Conservation (phyloP, 352 stramenopile genomes). For the Phytophthora chlamydospora region DNA sequence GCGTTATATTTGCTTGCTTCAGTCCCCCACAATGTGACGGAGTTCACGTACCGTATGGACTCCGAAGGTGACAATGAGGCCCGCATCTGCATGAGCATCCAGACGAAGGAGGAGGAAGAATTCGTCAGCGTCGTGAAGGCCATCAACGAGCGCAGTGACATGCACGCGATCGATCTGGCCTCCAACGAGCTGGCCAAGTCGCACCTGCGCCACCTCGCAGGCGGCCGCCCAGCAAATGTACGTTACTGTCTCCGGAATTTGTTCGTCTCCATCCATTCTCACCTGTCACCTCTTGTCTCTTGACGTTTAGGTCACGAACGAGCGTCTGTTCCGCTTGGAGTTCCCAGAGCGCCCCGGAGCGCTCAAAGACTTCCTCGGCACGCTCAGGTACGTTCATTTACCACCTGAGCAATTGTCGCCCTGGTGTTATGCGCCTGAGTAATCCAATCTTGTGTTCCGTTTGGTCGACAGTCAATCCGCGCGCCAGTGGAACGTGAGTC, state of each 20-base stretch:
- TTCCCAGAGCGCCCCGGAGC: constrained; percentile 94
- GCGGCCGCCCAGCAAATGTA: constrained; percentile 84
- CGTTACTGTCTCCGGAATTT: constrained; percentile 7
- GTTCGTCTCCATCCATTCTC: constrained; percentile 1
- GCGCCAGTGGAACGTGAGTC: constrained; percentile 95
- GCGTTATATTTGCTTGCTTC: constrained; percentile 1
- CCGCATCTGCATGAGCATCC: constrained; percentile 96
- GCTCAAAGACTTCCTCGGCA: constrained; percentile 93
- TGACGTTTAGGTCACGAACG: constrained; percentile 69
- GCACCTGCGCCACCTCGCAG: constrained; percentile 96
- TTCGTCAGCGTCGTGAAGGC: constrained; percentile 63
- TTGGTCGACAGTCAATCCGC: constrained; percentile 36
- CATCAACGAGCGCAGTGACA: constrained; percentile 82
- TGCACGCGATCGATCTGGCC: constrained; percentile 93
- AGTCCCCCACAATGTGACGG: constrained; percentile 91
- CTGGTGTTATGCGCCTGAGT: neutral
- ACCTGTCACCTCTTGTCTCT: neutral
- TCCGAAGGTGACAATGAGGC: constrained; percentile 76
- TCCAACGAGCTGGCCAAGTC: constrained; percentile 97
- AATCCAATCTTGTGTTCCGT: constrained; percentile 7
- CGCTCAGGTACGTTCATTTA: constrained; percentile 58
- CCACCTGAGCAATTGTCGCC: neutral
- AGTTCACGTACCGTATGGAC: constrained; percentile 97
- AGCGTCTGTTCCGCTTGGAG: constrained; percentile 96
- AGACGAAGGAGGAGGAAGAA: constrained; percentile 82